Evolutionary conservation across 164 flowering plant species (phyloP).

Genomic region (Berberis vulgaris): DNA sequence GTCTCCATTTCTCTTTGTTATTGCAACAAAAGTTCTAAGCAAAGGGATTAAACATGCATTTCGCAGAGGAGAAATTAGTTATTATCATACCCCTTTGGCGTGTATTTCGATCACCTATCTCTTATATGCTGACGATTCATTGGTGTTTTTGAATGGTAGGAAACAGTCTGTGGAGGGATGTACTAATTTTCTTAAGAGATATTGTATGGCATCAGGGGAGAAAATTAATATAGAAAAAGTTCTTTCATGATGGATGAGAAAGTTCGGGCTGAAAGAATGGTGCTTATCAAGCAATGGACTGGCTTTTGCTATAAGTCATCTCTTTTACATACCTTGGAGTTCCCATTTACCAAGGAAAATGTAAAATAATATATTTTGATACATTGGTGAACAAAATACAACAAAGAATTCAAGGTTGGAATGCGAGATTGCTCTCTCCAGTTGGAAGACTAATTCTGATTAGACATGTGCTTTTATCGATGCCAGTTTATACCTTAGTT

Average conservation of each 20-base stretch:
- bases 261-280: not conserved
- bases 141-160: not conserved
- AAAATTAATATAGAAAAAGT: not conserved
- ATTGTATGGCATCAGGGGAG: not conserved
- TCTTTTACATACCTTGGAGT: not conserved
- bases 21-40: not conserved
- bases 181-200: not conserved
- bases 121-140: not conserved
- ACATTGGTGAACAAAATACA: too few species aligned
- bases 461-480: not conserved
- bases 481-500: not conserved
- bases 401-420: not conserved
- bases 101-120: not conserved
- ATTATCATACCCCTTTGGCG: not conserved
- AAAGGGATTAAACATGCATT: not conserved
- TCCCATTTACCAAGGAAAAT: not conserved
- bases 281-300: not conserved
- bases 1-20: not conserved
- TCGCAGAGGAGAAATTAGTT: not conserved
- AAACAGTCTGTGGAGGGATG: not conserved
- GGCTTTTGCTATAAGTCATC: not conserved
- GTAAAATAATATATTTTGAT: not conserved
- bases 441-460: not conserved
- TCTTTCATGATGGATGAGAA: not conserved
- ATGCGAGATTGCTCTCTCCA: not conserved